Evolutionary conservation across 2,329 filamentous ascomycete species (phyloP).

Genomic region (Helminthosporium solani): DNA sequence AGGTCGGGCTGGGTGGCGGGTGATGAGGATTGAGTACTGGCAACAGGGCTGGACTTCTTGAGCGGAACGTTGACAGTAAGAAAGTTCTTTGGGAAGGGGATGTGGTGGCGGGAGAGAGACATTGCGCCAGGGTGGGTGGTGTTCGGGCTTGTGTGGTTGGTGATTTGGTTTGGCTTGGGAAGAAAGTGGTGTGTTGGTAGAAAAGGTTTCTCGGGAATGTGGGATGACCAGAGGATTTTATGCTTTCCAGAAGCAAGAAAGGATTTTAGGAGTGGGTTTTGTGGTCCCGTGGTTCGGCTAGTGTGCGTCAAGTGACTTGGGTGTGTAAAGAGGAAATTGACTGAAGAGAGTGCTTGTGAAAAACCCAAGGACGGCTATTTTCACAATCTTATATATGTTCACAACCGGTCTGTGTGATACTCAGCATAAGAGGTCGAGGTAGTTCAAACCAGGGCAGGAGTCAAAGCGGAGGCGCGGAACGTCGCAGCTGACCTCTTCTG

Average conservation of each 20-base stretch:
- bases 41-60: slow-evolving; percentile 18
- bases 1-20: slow-evolving; percentile 19
- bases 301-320: background rate
- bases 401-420: slow-evolving; percentile 11
- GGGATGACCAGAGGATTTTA: background rate
- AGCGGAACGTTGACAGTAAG: slow-evolving; percentile 39
- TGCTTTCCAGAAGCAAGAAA: slow-evolving; percentile 1
- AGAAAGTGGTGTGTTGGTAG: slow-evolving; percentile 7
- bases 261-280: background rate
- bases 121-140: slow-evolving; percentile 32
- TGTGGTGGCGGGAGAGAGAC: slow-evolving; percentile 39
- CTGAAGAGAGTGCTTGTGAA: background rate
- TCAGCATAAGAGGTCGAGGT: slow-evolving; percentile 11
- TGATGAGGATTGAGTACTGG: slow-evolving; percentile 8
- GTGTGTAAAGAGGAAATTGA: background rate
- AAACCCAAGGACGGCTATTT: background rate
- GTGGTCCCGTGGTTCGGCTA: slow-evolving; percentile 13
- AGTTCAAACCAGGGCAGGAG: slow-evolving; percentile 14
- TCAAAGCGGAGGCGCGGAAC: slow-evolving; percentile 30
- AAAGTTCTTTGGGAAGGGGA: slow-evolving; percentile 39
- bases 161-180: slow-evolving; percentile 4
- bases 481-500: slow-evolving; percentile 27
- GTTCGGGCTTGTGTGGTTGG: slow-evolving; percentile 2
- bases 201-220: slow-evolving; percentile 7
- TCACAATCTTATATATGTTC: slow-evolving; percentile 17